Conservation (phyloP, 441 rosid genomes). For the Pelargonium fulgidum region DNA sequence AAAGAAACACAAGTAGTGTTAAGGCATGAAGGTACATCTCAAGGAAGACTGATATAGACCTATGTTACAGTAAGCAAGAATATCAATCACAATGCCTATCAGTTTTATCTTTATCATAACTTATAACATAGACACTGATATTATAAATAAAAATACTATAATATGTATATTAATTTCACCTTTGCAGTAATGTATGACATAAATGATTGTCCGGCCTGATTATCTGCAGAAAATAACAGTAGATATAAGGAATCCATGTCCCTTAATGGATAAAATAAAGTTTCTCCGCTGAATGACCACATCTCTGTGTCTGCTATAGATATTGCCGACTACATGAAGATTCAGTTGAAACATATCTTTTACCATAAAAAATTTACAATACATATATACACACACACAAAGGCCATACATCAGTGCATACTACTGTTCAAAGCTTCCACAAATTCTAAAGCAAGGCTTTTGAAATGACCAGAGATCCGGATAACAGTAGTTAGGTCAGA, state of each 20-base stretch:
- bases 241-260: conserved; percentile 10
- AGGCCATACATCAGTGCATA: neutral
- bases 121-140: too few relatives aligned
- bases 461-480: neutral
- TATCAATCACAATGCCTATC: neutral
- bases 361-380: neutral
- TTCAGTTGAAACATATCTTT: conserved; percentile 3
- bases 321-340: neutral
- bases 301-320: neutral
- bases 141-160: too few relatives aligned
- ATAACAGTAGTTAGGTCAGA: neutral
- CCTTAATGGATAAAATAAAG: neutral
- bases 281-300: neutral
- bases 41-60: neutral
- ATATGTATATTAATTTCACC: conserved; percentile 32
- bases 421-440: neutral
- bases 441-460: neutral
- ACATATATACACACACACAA: neutral
- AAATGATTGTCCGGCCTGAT: conserved; percentile 70
- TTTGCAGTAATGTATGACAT: conserved; percentile 71
- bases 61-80: conserved; percentile 1
- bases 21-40: neutral
- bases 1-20: conserved; percentile 1
- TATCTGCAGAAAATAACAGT: conserved; percentile 42
- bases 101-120: neutral